Base-by-base conservation (phyloP, 228 moss, liverwort and hornwort genomes). In the Sphagnum magellanicum region DNA sequence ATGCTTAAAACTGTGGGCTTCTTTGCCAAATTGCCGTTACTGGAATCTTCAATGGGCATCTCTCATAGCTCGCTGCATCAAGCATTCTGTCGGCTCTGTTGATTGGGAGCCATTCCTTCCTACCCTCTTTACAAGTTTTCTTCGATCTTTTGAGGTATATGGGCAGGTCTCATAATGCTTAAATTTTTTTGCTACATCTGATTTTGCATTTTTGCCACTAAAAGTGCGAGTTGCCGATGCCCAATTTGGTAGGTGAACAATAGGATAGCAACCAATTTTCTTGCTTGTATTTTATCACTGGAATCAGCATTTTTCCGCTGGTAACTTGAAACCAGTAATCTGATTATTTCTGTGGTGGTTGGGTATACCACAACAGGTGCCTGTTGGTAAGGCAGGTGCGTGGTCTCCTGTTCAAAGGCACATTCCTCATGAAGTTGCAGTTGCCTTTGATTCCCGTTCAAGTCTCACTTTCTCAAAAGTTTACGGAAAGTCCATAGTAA, bases 1-100 rank as follows among this genome's bases (percentile, higher is more conserved):
- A 65, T 88, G 88, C 75, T 61, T 90, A 50, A 65, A 61, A 60
- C 75, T 88, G 49, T 92, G 92, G 92, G 86, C 82, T 14, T 70
- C 81, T 50, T 79, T 92, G 61, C 90, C 92, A 46, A 81, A 84
- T 77, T 90, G 82, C 67, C 87, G 82, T 74, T 92, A 84, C 69
- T 92, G 92, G 92, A 90, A 82, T 83, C 77, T 88, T 49, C 88
- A 88, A 63, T 92, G 92, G 92, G 90, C 86, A 74, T 81, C 84
- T 71, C 64, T 92, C 5, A 74, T 92, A 50, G 76, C 84, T 65
- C 90, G 92, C 67, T 92, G 82, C 76, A 92, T 92, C 79, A 88
- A 88, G 73, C 74, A 70, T 66, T 72, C 82, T 53, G 82, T 74
- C 64, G 74, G 73, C 55, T 64, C 83, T 9, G 68, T 86, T 68